phyloP scores from a whole-genome alignment of 1,284 basidiomycete genomes.

The Meira nashicola region DNA sequence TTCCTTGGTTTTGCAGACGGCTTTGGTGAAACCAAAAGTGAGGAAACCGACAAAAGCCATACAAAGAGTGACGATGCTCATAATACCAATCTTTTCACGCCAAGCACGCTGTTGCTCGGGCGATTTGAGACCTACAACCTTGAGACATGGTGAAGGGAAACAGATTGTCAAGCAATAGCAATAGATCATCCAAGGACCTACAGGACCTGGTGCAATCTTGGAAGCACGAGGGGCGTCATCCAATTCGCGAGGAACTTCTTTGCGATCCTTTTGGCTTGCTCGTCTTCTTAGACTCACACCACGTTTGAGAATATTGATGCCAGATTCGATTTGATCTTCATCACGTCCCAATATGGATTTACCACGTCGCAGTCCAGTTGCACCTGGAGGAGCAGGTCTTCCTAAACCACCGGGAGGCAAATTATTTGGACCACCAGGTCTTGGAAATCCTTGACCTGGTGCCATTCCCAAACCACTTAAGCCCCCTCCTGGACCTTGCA shows the following conservation, averaged over 20 bases:
- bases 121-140: slow-evolving; percentile 69
- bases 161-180: slow-evolving; percentile 81
- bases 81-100: slow-evolving; percentile 95
- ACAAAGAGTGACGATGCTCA: slow-evolving; percentile 70
- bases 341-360: slow-evolving; percentile 51
- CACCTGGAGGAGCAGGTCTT: slow-evolving; percentile 21
- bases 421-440: slow-evolving; percentile 20
- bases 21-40: slow-evolving; percentile 96
- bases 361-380: slow-evolving; percentile 37
- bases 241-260: slow-evolving; percentile 36
- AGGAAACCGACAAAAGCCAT: slow-evolving; percentile 96
- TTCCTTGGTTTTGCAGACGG: slow-evolving; percentile 80
- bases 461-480: slow-evolving; percentile 48
- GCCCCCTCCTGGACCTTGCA: slow-evolving; percentile 48
- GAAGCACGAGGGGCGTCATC: slow-evolving; percentile 27
- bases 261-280: slow-evolving; percentile 24
- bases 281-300: slow-evolving; percentile 47
- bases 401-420: slow-evolving; percentile 40
- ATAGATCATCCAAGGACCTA: slow-evolving; percentile 93
- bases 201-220: slow-evolving; percentile 63
- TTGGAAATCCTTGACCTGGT: background rate
- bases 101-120: slow-evolving; percentile 93
- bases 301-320: slow-evolving; percentile 51
- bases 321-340: slow-evolving; percentile 50
- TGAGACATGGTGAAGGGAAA: slow-evolving; percentile 64